phyloP scores from a whole-genome alignment of 2,329 filamentous ascomycete species.

The Stagonosporopsis vannaccii region DNA sequence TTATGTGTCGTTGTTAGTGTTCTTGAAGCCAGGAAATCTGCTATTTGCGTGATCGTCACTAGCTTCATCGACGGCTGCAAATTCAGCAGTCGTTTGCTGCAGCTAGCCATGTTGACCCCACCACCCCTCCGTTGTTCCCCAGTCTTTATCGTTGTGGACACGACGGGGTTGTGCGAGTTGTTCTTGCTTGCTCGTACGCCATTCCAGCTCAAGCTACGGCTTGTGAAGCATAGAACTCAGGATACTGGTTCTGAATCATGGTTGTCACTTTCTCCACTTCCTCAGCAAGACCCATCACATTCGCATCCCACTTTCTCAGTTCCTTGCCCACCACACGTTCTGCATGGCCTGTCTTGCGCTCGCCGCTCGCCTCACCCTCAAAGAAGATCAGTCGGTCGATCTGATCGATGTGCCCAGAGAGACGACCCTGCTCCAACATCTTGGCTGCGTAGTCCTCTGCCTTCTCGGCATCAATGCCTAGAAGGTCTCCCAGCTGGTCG shows the following conservation, averaged over 20 bases:
- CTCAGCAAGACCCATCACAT: slow-evolving; percentile 85
- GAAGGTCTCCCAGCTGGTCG: slow-evolving; percentile 75
- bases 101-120: not conserved
- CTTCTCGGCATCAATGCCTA: slow-evolving; percentile 79
- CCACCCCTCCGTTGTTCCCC: not conserved
- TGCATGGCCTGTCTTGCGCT: slow-evolving; percentile 71
- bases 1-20: not conserved
- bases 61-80: not conserved
- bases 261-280: slow-evolving; percentile 89
- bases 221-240: slow-evolving; percentile 60
- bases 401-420: slow-evolving; percentile 92
- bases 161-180: not conserved
- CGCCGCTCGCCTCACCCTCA: slow-evolving; percentile 75
- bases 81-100: not conserved
- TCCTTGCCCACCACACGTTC: slow-evolving; percentile 69
- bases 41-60: not conserved
- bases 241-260: slow-evolving; percentile 80
- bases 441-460: slow-evolving; percentile 90
- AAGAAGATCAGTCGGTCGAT: slow-evolving; percentile 90
- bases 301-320: slow-evolving; percentile 86
- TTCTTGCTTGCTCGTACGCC: not conserved
- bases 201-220: slow-evolving; percentile 41
- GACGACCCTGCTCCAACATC: slow-evolving; percentile 94
- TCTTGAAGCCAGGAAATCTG: not conserved
- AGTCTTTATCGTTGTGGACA: not conserved